These are phyloP conservation scores for Stentor roeselii DNA, from an alignment of 73 alveolate species.

Conservation along the genomic window DNA sequence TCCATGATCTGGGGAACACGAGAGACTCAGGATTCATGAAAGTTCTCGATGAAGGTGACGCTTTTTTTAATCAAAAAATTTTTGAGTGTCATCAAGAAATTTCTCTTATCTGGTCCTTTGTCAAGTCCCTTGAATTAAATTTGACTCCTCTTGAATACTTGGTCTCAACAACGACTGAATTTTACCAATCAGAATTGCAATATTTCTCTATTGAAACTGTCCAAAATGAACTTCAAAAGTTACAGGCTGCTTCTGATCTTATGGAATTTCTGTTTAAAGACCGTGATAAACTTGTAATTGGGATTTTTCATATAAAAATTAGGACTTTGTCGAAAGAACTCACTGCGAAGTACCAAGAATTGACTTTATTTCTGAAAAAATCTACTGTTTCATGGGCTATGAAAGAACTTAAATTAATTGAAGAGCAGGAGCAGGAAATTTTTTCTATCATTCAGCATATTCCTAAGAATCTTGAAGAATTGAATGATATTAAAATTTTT, in stretches of 20 bases:
- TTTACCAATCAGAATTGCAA: slow-evolving; percentile 38
- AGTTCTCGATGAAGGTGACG: slow-evolving; percentile 37
- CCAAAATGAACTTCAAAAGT: background rate
- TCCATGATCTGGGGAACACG: slow-evolving; percentile 48
- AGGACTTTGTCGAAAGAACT: background rate
- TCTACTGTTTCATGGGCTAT: background rate
- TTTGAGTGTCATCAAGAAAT: background rate
- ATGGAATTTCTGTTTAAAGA: background rate
- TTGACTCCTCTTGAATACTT: slow-evolving; percentile 27
- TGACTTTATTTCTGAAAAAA: background rate
- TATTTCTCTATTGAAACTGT: background rate
- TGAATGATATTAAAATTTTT: slow-evolving; percentile 58
- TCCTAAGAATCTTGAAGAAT: slow-evolving; percentile 74
- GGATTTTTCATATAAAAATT: slow-evolving; percentile 18
- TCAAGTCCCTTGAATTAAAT: slow-evolving; percentile 15
- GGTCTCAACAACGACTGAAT: slow-evolving; percentile 35
- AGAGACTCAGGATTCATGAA: slow-evolving; percentile 35
- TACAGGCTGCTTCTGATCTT: background rate
- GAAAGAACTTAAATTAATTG: slow-evolving; percentile 54
- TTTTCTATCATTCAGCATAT: slow-evolving; percentile 50
- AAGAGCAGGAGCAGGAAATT: slow-evolving; percentile 63
- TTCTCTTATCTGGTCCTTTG: slow-evolving; percentile 29
- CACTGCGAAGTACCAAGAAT: background rate
- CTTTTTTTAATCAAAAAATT: slow-evolving; percentile 15
- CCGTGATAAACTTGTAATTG: background rate